Evolutionary conservation across 202 grass and related monocot genomes (phyloP), one percentile per base, ranked within the genome.

Genomic region (Saccharum hybrid): DNA sequence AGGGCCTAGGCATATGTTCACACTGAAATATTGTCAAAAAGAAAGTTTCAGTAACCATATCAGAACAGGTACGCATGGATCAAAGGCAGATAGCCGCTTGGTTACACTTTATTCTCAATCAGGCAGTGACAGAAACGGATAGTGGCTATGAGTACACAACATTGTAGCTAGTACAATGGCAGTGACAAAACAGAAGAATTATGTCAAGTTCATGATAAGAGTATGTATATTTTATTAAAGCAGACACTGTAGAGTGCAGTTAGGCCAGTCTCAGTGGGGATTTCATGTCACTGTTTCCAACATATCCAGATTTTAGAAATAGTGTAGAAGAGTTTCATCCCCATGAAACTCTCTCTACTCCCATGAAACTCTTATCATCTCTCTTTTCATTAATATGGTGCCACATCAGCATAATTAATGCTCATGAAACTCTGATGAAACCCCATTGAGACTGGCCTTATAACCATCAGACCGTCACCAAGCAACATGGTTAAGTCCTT

Each of bases 1-100:
- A 37, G 90, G 93, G 0, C 93, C 93, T 68, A 89, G 26, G 72
- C 73, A 84, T 82, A 96, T 74, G 66, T 92, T 96, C 83, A 96
- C 93, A 16, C 93, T 92, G 82, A 65, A 85, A 63, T 41, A 41
- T 70, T 41, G 8, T 1, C 22, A 10, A 42, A 28, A 67, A 19
- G 15, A 30, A 51, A 30, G 8, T 6, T 39, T 62, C 26, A 77
- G 37, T 71, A 48, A 12, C 1, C 54, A 78, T 63, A 63, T 15
- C n/a, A 38, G 41, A 61, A 75, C 12, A 75, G 1, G 38, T 34
- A 3, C 38, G 19, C 21, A 14, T 75, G 61, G 41, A 45, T 39
- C 21, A 57, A 84, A 72, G 21, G 38, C 7, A 39, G 8, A 74
- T 22, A 42, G 18, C 16, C 74, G 43, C 38, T 80, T 71, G 36